Evolutionary conservation across 1,139 yeast species (phyloP).

Genomic region (Suhomyces wounanorum): DNA sequence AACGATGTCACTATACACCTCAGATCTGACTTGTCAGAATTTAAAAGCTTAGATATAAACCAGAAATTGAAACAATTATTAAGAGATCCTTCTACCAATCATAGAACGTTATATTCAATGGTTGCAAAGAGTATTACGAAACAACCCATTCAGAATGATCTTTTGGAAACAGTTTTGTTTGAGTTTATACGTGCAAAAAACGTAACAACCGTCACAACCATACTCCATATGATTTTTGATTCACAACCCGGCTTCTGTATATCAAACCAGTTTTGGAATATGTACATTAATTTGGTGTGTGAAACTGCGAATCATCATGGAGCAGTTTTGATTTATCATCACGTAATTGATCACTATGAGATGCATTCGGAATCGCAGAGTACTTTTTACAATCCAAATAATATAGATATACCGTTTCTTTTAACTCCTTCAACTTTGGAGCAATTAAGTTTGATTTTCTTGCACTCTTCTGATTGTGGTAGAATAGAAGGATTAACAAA

Average conservation of each 20-base stretch:
- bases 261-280: conserved; percentile 43
- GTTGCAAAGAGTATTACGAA: conserved; percentile 8
- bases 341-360: conserved; percentile 31
- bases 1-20: background rate
- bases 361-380: conserved; percentile 21
- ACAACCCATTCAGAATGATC: conserved; percentile 7
- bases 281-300: conserved; percentile 28
- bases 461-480: conserved; percentile 26
- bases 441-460: conserved; percentile 31
- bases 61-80: background rate
- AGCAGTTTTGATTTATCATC: conserved; percentile 39
- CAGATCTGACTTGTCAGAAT: background rate
- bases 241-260: conserved; percentile 20
- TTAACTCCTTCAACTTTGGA: conserved; percentile 30
- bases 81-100: conserved; percentile 1
- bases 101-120: conserved; percentile 11
- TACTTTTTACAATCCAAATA: conserved; percentile 21
- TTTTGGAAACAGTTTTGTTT: conserved; percentile 25
- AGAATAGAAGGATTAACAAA: conserved; percentile 33
- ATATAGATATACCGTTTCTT: conserved; percentile 34
- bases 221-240: conserved; percentile 25
- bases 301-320: conserved; percentile 33
- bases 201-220: conserved; percentile 24
- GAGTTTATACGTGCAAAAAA: conserved; percentile 22
- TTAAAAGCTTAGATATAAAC: background rate